Conservation (phyloP, 2,329 filamentous ascomycete species). For the Fusarium nematophilum region DNA sequence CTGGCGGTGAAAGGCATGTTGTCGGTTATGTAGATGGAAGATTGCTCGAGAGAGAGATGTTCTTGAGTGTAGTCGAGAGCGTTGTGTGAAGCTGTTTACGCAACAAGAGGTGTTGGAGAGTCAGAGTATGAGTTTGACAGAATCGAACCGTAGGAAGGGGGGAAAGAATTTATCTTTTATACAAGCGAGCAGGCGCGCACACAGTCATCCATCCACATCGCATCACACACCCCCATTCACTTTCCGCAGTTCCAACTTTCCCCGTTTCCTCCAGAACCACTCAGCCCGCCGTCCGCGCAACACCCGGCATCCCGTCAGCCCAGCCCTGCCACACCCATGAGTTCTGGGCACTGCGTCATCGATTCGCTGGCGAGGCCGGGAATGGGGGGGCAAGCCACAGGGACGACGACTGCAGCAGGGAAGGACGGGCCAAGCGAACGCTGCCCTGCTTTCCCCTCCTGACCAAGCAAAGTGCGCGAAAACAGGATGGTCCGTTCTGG, state of each 20-base stretch:
- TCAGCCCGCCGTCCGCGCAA: slow-evolving; percentile 18
- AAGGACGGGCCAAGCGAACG: slow-evolving; percentile 31
- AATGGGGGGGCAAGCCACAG: slow-evolving; percentile 34
- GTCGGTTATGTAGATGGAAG: slow-evolving; percentile 37
- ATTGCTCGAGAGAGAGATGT: slow-evolving; percentile 27
- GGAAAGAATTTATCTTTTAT: slow-evolving; percentile 41
- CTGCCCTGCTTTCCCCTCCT: slow-evolving; percentile 34
- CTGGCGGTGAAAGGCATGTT: slow-evolving; percentile 70
- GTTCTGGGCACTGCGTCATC: slow-evolving; percentile 49
- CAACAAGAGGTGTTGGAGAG: slow-evolving; percentile 9
- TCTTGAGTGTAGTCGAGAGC: slow-evolving; percentile 7
- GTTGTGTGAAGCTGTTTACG: slow-evolving; percentile 10
- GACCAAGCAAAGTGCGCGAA: slow-evolving; percentile 17
- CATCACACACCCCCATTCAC: slow-evolving; percentile 16
- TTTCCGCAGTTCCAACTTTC: slow-evolving; percentile 38
- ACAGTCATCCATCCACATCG: slow-evolving; percentile 25
- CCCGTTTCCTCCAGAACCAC: slow-evolving; percentile 12
- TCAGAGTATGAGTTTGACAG: slow-evolving; percentile 16
- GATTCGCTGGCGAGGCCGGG: slow-evolving; percentile 31
- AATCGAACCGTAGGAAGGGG: slow-evolving; percentile 11
- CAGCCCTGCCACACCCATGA: slow-evolving; percentile 34
- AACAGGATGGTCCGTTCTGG: slow-evolving; percentile 1
- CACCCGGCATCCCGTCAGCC: slow-evolving; percentile 13
- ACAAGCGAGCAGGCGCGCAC: slow-evolving; percentile 24
- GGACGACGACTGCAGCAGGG: slow-evolving; percentile 19